Conservation (phyloP, 2,329 filamentous ascomycete species). For the Calonectria pseudoreteaudii region DNA sequence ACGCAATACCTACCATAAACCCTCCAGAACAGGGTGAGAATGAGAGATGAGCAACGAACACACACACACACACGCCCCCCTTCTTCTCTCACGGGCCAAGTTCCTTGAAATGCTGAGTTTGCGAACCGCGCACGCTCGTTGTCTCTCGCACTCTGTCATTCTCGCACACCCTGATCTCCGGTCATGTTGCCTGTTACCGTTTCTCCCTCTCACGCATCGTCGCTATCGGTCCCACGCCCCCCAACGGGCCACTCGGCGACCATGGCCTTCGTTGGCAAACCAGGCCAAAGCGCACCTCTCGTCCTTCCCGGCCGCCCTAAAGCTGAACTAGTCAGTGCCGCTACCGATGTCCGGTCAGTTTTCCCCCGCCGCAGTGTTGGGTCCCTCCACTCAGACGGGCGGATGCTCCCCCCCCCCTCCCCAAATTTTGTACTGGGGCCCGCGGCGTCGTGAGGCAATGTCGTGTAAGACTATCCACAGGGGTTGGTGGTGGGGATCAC, state of each 20-base stretch:
- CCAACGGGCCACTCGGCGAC: constrained; percentile 1
- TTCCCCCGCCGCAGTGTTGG: constrained; percentile 28
- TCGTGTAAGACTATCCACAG: constrained; percentile 10
- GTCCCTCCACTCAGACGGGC: constrained; percentile 13
- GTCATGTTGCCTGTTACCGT: background rate
- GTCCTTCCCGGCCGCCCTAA: constrained; percentile 32
- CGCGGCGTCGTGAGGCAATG: constrained; percentile 11
- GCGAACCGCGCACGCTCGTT: background rate
- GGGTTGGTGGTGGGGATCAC: constrained; percentile 7
- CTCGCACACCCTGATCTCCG: background rate
- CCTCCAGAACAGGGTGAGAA: background rate
- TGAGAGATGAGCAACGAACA: background rate
- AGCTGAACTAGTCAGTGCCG: constrained; percentile 33
- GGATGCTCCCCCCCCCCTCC: constrained; percentile 1
- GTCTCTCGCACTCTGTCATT: background rate
- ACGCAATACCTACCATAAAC: background rate
- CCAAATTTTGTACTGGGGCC: constrained; percentile 11
- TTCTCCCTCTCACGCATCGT: background rate
- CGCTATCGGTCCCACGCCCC: constrained; percentile 3
- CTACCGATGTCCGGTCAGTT: constrained; percentile 29
- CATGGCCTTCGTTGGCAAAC: constrained; percentile 12
- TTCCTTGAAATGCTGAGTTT: background rate
- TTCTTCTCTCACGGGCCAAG: background rate
- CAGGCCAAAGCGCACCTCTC: constrained; percentile 22
- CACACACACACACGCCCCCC: too few species aligned